phyloP scores from a whole-genome alignment of 257 asterid genomes.

The Salvia rosmarinus region DNA sequence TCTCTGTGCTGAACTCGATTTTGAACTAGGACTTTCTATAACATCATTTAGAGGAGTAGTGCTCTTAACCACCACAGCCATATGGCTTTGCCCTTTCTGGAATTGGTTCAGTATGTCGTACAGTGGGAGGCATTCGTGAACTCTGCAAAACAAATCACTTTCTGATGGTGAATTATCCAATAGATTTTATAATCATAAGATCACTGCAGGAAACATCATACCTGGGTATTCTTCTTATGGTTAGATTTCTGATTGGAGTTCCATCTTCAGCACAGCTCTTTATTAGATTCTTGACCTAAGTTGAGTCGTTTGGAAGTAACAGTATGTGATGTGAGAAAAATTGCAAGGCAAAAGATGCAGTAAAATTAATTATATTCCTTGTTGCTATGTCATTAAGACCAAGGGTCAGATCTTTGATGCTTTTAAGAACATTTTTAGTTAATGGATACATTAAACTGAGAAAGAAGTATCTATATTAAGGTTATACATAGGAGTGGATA shows the following conservation, averaged over 20 bases:
- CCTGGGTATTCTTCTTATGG: slow-evolving; percentile 75
- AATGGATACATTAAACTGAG: not conserved
- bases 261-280: slow-evolving; percentile 55
- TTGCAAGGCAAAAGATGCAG: not conserved
- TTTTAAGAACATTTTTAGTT: not conserved
- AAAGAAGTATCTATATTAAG: not conserved
- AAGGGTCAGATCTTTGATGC: slow-evolving; percentile 1
- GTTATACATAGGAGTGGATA: not conserved
- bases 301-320: not conserved
- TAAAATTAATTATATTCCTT: not conserved
- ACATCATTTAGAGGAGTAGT: slow-evolving; percentile 38
- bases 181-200: slow-evolving; percentile 1
- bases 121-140: slow-evolving; percentile 53
- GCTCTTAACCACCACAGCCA: slow-evolving; percentile 70
- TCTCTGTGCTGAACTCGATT: slow-evolving; percentile 38
- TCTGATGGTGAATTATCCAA: not conserved
- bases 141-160: slow-evolving; percentile 36
- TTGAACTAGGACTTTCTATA: slow-evolving; percentile 23
- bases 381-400: not conserved
- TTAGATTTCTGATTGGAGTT: slow-evolving; percentile 55
- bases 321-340: slow-evolving; percentile 1
- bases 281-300: slow-evolving; percentile 73
- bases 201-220: slow-evolving; percentile 23
- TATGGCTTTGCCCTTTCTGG: slow-evolving; percentile 83
- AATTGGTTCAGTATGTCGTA: slow-evolving; percentile 72